Base-by-base conservation (phyloP, 129 eudicot genomes). In the Centella asiatica region DNA sequence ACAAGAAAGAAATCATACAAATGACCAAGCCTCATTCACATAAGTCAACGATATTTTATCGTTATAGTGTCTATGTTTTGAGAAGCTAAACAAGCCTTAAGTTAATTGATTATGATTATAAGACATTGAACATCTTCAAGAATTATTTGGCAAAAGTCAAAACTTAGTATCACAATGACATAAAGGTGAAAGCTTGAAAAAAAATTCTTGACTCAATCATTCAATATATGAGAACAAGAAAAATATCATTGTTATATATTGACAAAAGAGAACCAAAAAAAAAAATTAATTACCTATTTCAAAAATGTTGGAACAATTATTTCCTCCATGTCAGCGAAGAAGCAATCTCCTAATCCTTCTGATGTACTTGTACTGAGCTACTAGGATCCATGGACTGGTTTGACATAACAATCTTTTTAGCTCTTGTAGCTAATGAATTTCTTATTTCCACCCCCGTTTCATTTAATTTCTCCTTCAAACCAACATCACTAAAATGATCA, bases 381-480 rank as follows among this genome's bases (percentile, higher is more conserved):
- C 36, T 25, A 24, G 32, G 20, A 60, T 33, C 60, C 19, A 0
- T 25, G 5, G 52, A 14, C 13, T 31, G 55, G 53, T 62, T 66
- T 49, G 19, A 33, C 12, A 11, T 10, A 28, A 13, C 10, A 40
- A 56, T 32, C 64, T 58, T 62, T 49, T 64, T 78, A 33, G 81
- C 94, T 76, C 81, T 83, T 13, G 84, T 80, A 56, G 84, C 86
- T 80, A 85, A 82, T 66, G 84, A 80, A 68, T 57, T 85, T 78
- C 92, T 75, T 48, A 89, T 74, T 27, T 64, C 80, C 27, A 23
- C 73, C 92, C 68, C 68, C 63, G 65, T 61, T 62, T 78, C 83
- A 40, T 53, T 23, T 12, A 32, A 60, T 60, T 68, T 40, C 44
- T 59, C 80, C 26, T 54, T 71, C 55, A 60, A 64, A 67, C 69